These are phyloP conservation scores for Paracorniculantispora psalliotae DNA, from an alignment of 2,329 filamentous ascomycete genomes.

Conservation along the genomic window DNA sequence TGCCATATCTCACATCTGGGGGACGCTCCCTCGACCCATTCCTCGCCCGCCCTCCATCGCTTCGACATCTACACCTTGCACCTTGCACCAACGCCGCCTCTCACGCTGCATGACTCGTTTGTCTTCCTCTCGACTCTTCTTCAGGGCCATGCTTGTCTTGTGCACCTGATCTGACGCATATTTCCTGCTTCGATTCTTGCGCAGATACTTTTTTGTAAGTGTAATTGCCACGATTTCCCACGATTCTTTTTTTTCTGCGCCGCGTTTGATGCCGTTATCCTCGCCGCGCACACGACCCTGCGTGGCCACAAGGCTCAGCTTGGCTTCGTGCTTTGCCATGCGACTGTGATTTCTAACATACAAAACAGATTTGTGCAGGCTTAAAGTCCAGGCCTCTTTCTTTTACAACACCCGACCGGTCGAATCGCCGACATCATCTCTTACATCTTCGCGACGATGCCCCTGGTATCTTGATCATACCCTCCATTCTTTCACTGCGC, in stretches of 20 bases:
- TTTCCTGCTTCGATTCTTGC: neutral
- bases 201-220: neutral
- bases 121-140: constrained; percentile 13
- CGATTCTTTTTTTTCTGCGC: constrained; percentile 1
- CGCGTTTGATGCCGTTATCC: neutral
- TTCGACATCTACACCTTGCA: constrained; percentile 22
- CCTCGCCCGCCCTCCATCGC: constrained; percentile 20
- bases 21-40: constrained; percentile 22
- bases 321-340: neutral
- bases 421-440: neutral
- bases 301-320: neutral
- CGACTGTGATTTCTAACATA: neutral
- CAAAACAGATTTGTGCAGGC: neutral
- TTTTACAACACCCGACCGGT: constrained; percentile 10
- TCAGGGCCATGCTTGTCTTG: neutral
- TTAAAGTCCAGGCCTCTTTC: neutral
- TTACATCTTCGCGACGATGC: constrained; percentile 13
- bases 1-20: constrained; percentile 22
- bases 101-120: constrained; percentile 13
- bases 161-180: neutral
- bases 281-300: constrained; percentile 7
- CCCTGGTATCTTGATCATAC: constrained; percentile 11
- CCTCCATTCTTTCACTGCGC: constrained; percentile 1
- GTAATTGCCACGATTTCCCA: neutral
- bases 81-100: constrained; percentile 17